A percentile compares a stretch with the other conserved stretches of the same genome.
These are phyloP conservation scores for Globisporangium heterothallicum DNA, from an alignment of 352 stramenopile genomes.

Conservation along the genomic window DNA sequence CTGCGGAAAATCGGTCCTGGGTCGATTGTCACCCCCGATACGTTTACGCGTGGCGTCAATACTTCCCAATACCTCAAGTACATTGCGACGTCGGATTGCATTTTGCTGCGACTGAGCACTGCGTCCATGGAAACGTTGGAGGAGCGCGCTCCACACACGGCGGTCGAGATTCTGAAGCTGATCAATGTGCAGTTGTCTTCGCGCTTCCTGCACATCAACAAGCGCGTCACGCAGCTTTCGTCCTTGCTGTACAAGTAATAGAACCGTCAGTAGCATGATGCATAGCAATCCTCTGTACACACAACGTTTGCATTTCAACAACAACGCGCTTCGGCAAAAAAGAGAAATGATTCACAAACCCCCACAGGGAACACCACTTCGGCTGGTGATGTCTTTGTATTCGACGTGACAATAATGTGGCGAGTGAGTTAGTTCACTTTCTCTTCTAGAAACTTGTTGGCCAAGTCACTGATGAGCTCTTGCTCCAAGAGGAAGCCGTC, in stretches of 20 bases:
- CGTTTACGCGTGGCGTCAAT: constrained; percentile 10
- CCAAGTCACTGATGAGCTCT: constrained; percentile 82
- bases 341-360: too few relatives aligned
- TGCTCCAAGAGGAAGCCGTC: constrained; percentile 97
- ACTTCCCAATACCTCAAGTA: constrained; percentile 43
- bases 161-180: constrained; percentile 68
- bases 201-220: constrained; percentile 66
- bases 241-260: constrained; percentile 78
- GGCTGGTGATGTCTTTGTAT: too few relatives aligned
- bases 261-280: too few relatives aligned
- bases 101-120: constrained; percentile 54
- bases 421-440: constrained; percentile 10
- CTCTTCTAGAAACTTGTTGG: constrained; percentile 52
- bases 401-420: constrained; percentile 1
- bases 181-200: constrained; percentile 55
- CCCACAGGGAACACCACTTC: too few relatives aligned
- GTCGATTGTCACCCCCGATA: constrained; percentile 64
- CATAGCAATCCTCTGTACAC: too few relatives aligned
- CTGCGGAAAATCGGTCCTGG: constrained; percentile 72
- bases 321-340: too few relatives aligned
- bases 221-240: constrained; percentile 70
- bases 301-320: too few relatives aligned
- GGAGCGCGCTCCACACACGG: constrained; percentile 48
- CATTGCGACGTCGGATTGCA: constrained; percentile 56
- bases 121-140: constrained; percentile 56